Evolutionary conservation across 2,329 filamentous ascomycete species (phyloP).

Genomic region (Beauveria caledonica): DNA sequence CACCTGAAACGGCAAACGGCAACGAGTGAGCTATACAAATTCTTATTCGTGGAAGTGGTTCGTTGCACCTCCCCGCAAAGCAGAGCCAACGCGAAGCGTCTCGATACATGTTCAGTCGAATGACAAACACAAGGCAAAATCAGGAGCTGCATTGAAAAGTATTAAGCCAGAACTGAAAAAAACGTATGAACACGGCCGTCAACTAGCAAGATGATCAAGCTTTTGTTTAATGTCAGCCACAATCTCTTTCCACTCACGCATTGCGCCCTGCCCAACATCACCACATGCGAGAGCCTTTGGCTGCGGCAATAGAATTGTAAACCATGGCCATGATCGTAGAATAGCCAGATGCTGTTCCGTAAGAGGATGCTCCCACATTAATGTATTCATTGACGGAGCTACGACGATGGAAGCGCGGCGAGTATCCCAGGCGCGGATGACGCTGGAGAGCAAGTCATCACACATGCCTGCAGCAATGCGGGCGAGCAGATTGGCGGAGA

Average conservation of each 20-base stretch:
- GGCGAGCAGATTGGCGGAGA: conserved; percentile 78
- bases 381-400: conserved; percentile 78
- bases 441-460: conserved; percentile 65
- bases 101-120: no score
- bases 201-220: not conserved
- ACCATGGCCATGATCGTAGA: conserved; percentile 56
- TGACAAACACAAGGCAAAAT: no score
- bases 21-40: no score
- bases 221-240: conserved; percentile 44
- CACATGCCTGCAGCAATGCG: conserved; percentile 73
- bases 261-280: conserved; percentile 72
- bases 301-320: conserved; percentile 65
- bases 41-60: no score
- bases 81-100: no score
- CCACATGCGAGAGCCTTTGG: conserved; percentile 78
- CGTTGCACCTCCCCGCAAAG: no score
- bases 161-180: not conserved
- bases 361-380: conserved; percentile 83
- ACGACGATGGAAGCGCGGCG: conserved; percentile 62
- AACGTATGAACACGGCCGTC: not conserved
- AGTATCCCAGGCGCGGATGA: conserved; percentile 83
- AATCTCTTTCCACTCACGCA: conserved; percentile 74
- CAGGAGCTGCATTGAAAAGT: no score
- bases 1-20: no score
- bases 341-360: conserved; percentile 63